Evolutionary conservation across 176 grass and related monocot genomes (phyloP), one percentile per base, ranked within the genome.

Genomic region (Dendrocalamus sinicus): DNA sequence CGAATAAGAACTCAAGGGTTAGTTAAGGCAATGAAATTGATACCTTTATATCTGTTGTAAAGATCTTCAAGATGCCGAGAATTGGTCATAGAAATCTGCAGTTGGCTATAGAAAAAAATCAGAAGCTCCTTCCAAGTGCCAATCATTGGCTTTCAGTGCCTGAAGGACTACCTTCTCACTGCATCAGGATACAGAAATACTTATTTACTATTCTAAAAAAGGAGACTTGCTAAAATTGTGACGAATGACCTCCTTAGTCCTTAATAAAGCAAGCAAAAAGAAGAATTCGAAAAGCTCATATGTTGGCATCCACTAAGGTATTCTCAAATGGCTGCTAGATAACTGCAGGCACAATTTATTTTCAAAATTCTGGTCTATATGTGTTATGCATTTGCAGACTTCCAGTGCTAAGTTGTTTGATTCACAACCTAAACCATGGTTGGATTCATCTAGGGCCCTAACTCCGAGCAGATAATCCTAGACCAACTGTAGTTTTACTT

Each of bases 101-200:
- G 94, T 68, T 99, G 97, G 85, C 76, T 99, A 83, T 99, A 30
- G 94, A 83, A 78, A 99, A 99, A 54, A 87, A 90, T 99, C 97
- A 94, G 96, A 99, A 86, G 97, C 94, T 59, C 94, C 97, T 86
- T 99, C 97, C 61, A 99, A 77, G 75, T 99, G 97, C 97, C 97
- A 99, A 77, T 99, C 97, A 77, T 94, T 96, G 79, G 85, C 94
- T 92, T 99, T 99, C 46, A 99, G 67, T 50, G 94, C 94, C 75
- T 96, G 97, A 87, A 99, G 86, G 77, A 94, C 97, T 72, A 94
- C 79, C 85, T 96, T 99, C 90, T 99, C 97, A 77, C 97, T 99
- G 90, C 48, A 83, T 62, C 47, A 84, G 45, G 46, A 74, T 20
- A 76, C 50, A 67, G 60, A 72, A 63, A 54, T 30, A 43, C 5